Percentiles rank a stretch among this genome's conserved stretches.
These are phyloP conservation scores for Mortierella antarctica DNA, from an alignment of 192 early-diverging fungal genomes.

Conservation along the genomic window DNA sequence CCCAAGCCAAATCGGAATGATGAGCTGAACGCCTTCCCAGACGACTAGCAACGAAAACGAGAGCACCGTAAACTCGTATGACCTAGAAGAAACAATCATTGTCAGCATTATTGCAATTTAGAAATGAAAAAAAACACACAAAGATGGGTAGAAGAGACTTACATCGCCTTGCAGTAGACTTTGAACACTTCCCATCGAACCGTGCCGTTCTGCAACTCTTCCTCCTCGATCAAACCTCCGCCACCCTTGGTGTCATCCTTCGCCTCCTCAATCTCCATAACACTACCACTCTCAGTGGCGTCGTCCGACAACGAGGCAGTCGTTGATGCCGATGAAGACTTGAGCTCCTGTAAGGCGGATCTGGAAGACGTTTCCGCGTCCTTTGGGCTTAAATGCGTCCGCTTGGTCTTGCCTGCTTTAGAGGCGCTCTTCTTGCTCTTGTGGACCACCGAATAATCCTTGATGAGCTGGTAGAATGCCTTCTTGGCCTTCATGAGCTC, in stretches of 20 bases:
- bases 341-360: not conserved
- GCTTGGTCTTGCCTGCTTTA: not conserved
- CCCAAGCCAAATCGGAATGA: not conserved
- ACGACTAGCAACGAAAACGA: not conserved
- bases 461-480: slow-evolving; percentile 69
- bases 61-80: too few relatives aligned
- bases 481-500: slow-evolving; percentile 67
- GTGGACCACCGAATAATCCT: slow-evolving; percentile 65
- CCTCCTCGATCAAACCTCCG: slow-evolving; percentile 74
- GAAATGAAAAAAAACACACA: not conserved
- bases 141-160: not conserved
- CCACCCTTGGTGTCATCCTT: slow-evolving; percentile 6
- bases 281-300: slow-evolving; percentile 19
- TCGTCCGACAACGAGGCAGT: not conserved
- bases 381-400: not conserved
- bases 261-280: not conserved
- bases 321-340: not conserved
- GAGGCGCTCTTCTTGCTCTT: not conserved
- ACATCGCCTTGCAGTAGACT: slow-evolving; percentile 72
- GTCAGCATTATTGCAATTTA: not conserved
- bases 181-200: slow-evolving; percentile 80
- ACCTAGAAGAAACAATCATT: not conserved
- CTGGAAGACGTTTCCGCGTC: not conserved
- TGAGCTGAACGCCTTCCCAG: not conserved
- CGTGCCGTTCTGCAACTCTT: slow-evolving; percentile 79